Evolutionary conservation across 306 rosid genomes (phyloP).

Genomic region (Fagus crenata): DNA sequence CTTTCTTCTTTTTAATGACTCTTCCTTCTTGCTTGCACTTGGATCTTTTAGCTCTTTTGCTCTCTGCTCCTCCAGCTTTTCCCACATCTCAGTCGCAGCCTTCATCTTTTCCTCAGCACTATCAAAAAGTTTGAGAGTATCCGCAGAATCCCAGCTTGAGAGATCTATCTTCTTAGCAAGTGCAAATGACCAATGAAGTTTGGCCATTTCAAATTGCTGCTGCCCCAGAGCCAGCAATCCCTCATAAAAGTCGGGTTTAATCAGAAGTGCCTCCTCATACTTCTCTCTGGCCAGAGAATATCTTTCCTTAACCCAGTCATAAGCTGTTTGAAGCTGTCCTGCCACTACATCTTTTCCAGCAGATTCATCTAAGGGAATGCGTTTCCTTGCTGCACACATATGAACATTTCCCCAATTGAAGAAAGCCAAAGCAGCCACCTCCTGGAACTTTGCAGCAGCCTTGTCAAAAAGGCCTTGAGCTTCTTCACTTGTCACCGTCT

Average conservation of each 20-base stretch:
- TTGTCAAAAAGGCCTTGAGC: conserved; percentile 89
- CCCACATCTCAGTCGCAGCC: conserved; percentile 97
- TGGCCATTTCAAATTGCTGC: conserved; percentile 96
- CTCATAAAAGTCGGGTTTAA: conserved; percentile 94
- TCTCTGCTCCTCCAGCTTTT: conserved; percentile 88
- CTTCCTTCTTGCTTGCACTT: conserved; percentile 78
- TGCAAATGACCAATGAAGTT: conserved; percentile 95
- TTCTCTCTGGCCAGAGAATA: conserved; percentile 83
- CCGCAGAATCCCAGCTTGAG: conserved; percentile 67
- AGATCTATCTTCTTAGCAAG: conserved; percentile 87
- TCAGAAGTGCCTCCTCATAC: conserved; percentile 84
- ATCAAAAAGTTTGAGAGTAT: conserved; percentile 71
- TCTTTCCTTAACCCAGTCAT: conserved; percentile 95
- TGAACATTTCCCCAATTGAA: conserved; percentile 98
- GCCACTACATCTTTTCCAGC: conserved; percentile 73
- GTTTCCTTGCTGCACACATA: conserved; percentile 97
- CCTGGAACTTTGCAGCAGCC: conserved; percentile 96
- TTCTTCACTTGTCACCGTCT: conserved; percentile 90
- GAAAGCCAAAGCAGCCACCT: conserved; percentile 95
- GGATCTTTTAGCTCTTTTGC: conserved; percentile 84
- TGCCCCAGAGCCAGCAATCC: conserved; percentile 91
- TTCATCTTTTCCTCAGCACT: conserved; percentile 95
- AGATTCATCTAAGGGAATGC: conserved; percentile 86
- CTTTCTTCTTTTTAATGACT: conserved; percentile 67
- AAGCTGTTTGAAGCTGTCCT: conserved; percentile 83